phyloP scores from a whole-genome alignment of 768 basidiomycete genomes.

The Suillus decipiens region DNA sequence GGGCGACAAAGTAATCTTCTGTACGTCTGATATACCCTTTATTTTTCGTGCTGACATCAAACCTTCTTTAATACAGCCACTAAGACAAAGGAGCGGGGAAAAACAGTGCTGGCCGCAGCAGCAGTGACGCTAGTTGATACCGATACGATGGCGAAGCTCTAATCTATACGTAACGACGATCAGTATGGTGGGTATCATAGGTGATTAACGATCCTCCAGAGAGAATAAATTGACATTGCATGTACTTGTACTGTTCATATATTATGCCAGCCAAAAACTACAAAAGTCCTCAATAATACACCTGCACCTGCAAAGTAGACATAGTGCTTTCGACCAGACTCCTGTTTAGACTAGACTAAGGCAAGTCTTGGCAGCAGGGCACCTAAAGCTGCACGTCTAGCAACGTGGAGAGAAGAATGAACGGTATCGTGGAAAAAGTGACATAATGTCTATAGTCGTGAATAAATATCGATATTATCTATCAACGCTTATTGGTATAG shows the following conservation, averaged over 20 bases:
- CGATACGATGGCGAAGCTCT: slow-evolving; percentile 63
- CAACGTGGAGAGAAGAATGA: background rate
- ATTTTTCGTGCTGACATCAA: background rate
- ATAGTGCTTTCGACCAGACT: background rate
- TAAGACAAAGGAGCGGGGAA: slow-evolving; percentile 85
- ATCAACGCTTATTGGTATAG: background rate
- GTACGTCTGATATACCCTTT: slow-evolving; percentile 47
- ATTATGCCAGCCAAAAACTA: background rate
- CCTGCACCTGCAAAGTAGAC: background rate
- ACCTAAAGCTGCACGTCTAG: background rate
- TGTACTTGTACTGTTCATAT: background rate
- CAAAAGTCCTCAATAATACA: background rate
- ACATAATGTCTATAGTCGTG: background rate
- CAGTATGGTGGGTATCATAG: background rate
- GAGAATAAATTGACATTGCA: background rate
- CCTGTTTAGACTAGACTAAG: background rate
- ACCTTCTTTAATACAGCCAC: slow-evolving; percentile 50
- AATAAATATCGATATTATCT: background rate
- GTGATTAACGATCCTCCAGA: background rate
- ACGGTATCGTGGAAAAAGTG: background rate
- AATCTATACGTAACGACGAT: slow-evolving; percentile 16
- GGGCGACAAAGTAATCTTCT: slow-evolving; percentile 84
- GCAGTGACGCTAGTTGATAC: slow-evolving; percentile 69
- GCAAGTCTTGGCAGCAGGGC: background rate
- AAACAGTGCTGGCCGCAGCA: slow-evolving; percentile 73